Evolutionary conservation across 371 early-diverging fungal genomes (phyloP).

Genomic region (Mucor plumbeus): DNA sequence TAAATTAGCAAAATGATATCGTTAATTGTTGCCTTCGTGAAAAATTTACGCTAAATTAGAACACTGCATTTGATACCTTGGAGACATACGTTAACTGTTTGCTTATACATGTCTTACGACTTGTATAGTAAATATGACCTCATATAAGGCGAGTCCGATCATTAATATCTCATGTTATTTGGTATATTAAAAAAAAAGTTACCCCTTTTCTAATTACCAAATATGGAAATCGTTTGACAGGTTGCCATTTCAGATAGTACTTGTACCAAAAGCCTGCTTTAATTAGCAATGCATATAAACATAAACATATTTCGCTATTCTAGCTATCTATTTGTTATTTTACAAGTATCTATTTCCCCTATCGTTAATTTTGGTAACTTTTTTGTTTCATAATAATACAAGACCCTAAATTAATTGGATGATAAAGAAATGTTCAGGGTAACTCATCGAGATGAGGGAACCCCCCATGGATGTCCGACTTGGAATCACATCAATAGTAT

Average conservation of each 20-base stretch:
- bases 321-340: not conserved
- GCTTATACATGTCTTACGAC: not conserved
- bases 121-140: not conserved
- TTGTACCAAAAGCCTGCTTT: not conserved
- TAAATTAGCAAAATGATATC: too few relatives aligned
- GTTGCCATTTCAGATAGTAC: not conserved
- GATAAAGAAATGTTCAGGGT: not conserved
- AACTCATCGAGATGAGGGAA: not conserved
- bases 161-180: not conserved
- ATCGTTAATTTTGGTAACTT: not conserved
- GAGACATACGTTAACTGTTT: too few relatives aligned
- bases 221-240: not conserved
- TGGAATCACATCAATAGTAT: not conserved
- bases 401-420: not conserved
- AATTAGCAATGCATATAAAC: not conserved
- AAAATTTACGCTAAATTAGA: too few relatives aligned
- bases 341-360: not conserved
- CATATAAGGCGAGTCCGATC: not conserved
- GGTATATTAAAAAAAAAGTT: not conserved
- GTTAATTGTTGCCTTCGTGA: too few relatives aligned
- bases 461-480: conserved; percentile 3
- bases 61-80: too few relatives aligned
- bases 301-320: not conserved
- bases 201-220: not conserved
- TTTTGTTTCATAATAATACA: conserved; percentile 1